Percentiles rank a stretch among this genome's conserved stretches.
These are phyloP conservation scores for Pythium oligandrum DNA, from an alignment of 352 stramenopile genomes.

Conservation along the genomic window DNA sequence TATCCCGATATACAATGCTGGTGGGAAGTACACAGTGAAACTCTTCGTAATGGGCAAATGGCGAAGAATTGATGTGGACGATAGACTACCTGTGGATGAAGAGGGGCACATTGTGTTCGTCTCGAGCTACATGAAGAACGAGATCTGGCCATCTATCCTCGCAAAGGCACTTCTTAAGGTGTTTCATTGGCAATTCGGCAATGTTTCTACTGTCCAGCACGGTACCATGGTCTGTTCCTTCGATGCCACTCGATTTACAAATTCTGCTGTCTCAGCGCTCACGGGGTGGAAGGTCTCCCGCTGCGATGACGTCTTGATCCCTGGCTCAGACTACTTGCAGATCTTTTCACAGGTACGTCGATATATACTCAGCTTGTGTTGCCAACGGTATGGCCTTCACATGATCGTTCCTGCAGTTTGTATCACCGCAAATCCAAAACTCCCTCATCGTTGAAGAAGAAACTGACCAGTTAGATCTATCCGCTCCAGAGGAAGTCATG, in stretches of 20 bases:
- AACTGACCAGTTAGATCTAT: too few relatives aligned
- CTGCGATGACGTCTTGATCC: conserved; percentile 3
- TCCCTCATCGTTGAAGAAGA: too few relatives aligned
- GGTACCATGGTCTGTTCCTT: background rate
- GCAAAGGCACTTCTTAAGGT: conserved; percentile 77
- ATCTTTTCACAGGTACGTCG: conserved; percentile 10
- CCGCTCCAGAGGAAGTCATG: too few relatives aligned
- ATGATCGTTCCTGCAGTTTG: too few relatives aligned
- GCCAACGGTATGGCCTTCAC: too few relatives aligned
- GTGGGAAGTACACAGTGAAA: conserved; percentile 73
- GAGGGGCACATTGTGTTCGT: conserved; percentile 47
- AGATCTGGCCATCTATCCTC: conserved; percentile 66
- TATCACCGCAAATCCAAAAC: too few relatives aligned
- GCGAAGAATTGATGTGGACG: conserved; percentile 67
- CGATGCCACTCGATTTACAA: conserved; percentile 18
- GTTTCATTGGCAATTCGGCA: conserved; percentile 33
- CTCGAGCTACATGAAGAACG: conserved; percentile 48
- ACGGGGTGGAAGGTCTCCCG: conserved; percentile 59
- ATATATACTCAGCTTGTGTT: too few relatives aligned
- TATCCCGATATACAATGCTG: conserved; percentile 53
- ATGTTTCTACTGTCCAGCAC: background rate
- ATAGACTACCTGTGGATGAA: conserved; percentile 52
- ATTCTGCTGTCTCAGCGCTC: conserved; percentile 31
- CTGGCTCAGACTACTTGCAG: conserved; percentile 3
- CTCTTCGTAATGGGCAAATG: conserved; percentile 70